These are phyloP conservation scores for Xenoacremonium recifei DNA, from an alignment of 2,329 filamentous ascomycete species.

Conservation along the genomic window DNA sequence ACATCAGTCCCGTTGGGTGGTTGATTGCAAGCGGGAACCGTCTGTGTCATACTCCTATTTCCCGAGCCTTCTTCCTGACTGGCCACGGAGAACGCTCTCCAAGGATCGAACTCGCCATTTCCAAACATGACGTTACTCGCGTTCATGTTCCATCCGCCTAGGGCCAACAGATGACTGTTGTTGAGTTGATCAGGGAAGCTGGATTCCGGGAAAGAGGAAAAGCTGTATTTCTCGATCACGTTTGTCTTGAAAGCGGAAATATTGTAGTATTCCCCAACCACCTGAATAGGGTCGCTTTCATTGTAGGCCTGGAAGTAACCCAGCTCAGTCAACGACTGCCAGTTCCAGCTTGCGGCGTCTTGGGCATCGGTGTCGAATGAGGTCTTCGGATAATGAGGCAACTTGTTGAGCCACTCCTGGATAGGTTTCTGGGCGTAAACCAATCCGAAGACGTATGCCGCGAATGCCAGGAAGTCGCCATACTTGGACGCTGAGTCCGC, in stretches of 20 bases:
- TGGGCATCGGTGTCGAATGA: slow-evolving; percentile 26
- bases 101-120: slow-evolving; percentile 30
- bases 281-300: slow-evolving; percentile 9
- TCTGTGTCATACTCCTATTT: slow-evolving; percentile 3
- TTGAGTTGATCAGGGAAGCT: slow-evolving; percentile 3
- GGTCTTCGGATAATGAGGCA: background rate
- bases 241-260: background rate
- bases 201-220: slow-evolving; percentile 2
- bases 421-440: slow-evolving; percentile 2
- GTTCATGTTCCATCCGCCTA: slow-evolving; percentile 27
- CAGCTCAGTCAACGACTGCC: slow-evolving; percentile 11
- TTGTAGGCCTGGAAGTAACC: slow-evolving; percentile 15
- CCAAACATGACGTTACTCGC: slow-evolving; percentile 26
- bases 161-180: slow-evolving; percentile 38
- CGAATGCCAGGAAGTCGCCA: slow-evolving; percentile 8
- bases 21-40: slow-evolving; percentile 9
- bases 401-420: background rate
- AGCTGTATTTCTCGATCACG: slow-evolving; percentile 1
- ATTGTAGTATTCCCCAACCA: no score
- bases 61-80: slow-evolving; percentile 8
- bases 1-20: slow-evolving; percentile 6
- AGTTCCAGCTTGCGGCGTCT: slow-evolving; percentile 13
- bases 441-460: slow-evolving; percentile 8
- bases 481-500: slow-evolving; percentile 2
- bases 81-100: slow-evolving; percentile 17